Evolutionary conservation across 495 filamentous ascomycete genomes (phyloP).

Genomic region (Tirmania nivea): DNA sequence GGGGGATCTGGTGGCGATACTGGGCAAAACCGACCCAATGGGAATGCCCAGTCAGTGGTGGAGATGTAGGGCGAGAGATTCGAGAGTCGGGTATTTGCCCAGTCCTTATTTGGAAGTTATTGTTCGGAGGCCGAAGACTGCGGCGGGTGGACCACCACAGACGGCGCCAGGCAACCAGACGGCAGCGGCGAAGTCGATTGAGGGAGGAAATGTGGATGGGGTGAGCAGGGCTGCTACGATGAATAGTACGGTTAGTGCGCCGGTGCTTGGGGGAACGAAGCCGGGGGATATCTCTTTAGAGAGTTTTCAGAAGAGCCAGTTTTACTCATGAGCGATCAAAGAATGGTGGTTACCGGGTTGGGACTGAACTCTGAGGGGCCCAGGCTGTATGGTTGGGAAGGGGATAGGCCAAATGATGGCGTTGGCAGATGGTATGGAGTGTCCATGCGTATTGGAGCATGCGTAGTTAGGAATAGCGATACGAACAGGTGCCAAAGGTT

Average conservation of each 20-base stretch:
- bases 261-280: slow-evolving; percentile 35
- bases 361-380: too few relatives aligned
- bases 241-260: slow-evolving; percentile 23
- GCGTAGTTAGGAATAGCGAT: too few relatives aligned
- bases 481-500: too few relatives aligned
- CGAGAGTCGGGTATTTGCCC: slow-evolving; percentile 75
- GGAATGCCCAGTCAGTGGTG: slow-evolving; percentile 93
- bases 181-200: slow-evolving; percentile 20
- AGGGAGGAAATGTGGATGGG: slow-evolving; percentile 27
- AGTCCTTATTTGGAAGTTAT: slow-evolving; percentile 72
- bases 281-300: slow-evolving; percentile 50
- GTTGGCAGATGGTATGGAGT: too few relatives aligned
- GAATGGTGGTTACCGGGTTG: neutral
- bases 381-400: too few relatives aligned
- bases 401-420: too few relatives aligned
- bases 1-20: slow-evolving; percentile 84
- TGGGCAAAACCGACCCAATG: slow-evolving; percentile 78
- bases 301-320: slow-evolving; percentile 78
- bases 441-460: too few relatives aligned
- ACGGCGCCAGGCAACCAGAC: slow-evolving; percentile 15
- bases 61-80: slow-evolving; percentile 83
- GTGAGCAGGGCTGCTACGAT: slow-evolving; percentile 21
- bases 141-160: slow-evolving; percentile 22
- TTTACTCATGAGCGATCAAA: slow-evolving; percentile 38
- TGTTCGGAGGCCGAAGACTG: slow-evolving; percentile 38